Evolutionary conservation across 2,329 filamentous ascomycete species (phyloP).

Genomic region (Cladosporium sphaerospermum): DNA sequence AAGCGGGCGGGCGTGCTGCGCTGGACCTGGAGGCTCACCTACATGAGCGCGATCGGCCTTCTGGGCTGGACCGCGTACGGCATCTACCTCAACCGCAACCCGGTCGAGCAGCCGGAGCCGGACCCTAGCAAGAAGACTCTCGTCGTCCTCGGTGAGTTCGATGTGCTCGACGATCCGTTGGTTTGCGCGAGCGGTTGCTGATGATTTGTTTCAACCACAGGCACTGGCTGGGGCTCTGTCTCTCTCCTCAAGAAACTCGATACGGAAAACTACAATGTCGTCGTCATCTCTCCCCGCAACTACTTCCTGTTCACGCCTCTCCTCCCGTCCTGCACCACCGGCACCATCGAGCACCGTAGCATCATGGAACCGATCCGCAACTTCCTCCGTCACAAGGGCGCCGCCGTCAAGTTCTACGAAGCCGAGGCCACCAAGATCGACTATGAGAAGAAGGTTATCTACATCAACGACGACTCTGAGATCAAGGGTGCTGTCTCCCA

Average conservation of each 20-base stretch:
- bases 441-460: slow-evolving; percentile 79
- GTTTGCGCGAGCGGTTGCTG: slow-evolving; percentile 15
- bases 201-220: slow-evolving; percentile 42
- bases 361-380: slow-evolving; percentile 99
- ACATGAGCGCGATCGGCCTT: slow-evolving; percentile 65
- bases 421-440: slow-evolving; percentile 95
- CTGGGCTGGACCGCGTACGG: slow-evolving; percentile 69
- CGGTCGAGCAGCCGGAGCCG: slow-evolving; percentile 67
- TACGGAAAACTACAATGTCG: slow-evolving; percentile 97
- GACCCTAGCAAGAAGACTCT: slow-evolving; percentile 94
- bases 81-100: slow-evolving; percentile 77
- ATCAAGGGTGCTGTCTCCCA: slow-evolving; percentile 75
- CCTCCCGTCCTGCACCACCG: slow-evolving; percentile 93
- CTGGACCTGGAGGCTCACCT: slow-evolving; percentile 78
- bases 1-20: slow-evolving; percentile 62
- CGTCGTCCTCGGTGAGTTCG: slow-evolving; percentile 73
- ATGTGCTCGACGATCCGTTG: slow-evolving; percentile 2
- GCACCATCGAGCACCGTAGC: slow-evolving; percentile 95
- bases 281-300: slow-evolving; percentile 96
- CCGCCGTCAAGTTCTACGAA: slow-evolving; percentile 93
- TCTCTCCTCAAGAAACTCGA: slow-evolving; percentile 97
- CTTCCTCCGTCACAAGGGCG: slow-evolving; percentile 91
- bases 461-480: slow-evolving; percentile 87
- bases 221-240: slow-evolving; percentile 93
- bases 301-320: slow-evolving; percentile 99